Evolutionary conservation across 352 stramenopile species (phyloP), one percentile per base, ranked within the genome.

Genomic region (Phytopythium cucurbitacearum): DNA sequence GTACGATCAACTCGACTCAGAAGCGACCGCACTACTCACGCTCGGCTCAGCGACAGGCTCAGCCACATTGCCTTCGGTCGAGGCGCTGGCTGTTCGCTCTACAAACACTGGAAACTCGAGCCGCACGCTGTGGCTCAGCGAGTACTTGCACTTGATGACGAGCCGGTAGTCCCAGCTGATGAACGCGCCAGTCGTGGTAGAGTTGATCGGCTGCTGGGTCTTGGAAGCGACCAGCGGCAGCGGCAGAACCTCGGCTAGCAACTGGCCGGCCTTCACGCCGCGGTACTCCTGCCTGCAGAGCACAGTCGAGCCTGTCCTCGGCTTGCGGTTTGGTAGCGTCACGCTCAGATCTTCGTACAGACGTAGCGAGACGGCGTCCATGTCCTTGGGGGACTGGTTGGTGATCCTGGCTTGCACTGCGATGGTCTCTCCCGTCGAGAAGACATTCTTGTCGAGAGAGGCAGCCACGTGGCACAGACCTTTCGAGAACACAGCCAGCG

Each of bases 271-370:
- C 36, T 51, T 53, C 36, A 73, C 62, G 32, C 65, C 65, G 1
- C 55, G 54, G 7, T 64, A 69, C 15, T 66, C 39, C 28, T 64
- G 54, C 12, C 47, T 40, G 42, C 60, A 67, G 4, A 73, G 51
- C 21, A 67, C 53, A 10, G 55, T 55, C 36, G 56, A 62, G 40
- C 56, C 62, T n/a, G 34, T 67, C 45, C 54, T 59, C 13, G 51
- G 38, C 40, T 56, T 48, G 8, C 61, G 53, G 36, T 73, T 61
- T 0, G 60, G 60, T 32, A 73, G 46, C 39, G 67, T 48, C 10
- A 71, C 65, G 4, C 58, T 68, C 44, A 71, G 37, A 28, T 71
- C 65, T 6, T 74, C 62, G 35, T 65, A 69, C 21, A 74, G 45
- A 35, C 65, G 41, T 32, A 71, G 62, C 0, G 55, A 69, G 34